Percentiles rank a stretch among this genome's conserved stretches.
Evolutionary conservation across 2,329 filamentous ascomycete species (phyloP).

Genomic region (Sclerotinia borealis): DNA sequence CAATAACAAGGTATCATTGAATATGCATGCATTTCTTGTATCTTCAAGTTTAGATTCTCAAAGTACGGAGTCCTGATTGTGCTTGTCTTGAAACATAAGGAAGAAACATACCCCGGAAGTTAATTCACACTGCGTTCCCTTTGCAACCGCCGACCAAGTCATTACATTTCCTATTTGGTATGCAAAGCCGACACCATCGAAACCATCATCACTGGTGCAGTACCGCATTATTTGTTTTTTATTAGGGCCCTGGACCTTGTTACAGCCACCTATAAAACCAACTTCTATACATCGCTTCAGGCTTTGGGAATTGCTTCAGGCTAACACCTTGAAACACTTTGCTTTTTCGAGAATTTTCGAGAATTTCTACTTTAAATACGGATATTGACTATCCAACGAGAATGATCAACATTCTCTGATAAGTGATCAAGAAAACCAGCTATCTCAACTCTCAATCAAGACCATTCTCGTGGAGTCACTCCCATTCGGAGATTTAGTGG

Average conservation of each 20-base stretch:
- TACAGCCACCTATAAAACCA: slow-evolving; percentile 22
- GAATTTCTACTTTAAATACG: not conserved
- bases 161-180: slow-evolving; percentile 8
- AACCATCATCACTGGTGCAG: slow-evolving; percentile 13
- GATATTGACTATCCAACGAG: slow-evolving; percentile 12
- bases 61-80: not conserved
- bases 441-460: not conserved
- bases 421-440: not conserved
- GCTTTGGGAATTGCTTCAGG: not conserved
- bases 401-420: not conserved
- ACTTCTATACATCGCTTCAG: slow-evolving; percentile 23
- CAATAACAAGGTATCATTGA: not conserved
- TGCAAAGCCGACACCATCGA: slow-evolving; percentile 1
- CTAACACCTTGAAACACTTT: not conserved
- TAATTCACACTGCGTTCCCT: not conserved
- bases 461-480: slow-evolving; percentile 16
- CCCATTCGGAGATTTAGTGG: slow-evolving; percentile 22
- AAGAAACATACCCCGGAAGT: not conserved
- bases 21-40: not conserved
- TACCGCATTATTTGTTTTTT: slow-evolving; percentile 5
- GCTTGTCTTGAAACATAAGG: not conserved
- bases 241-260: slow-evolving; percentile 10
- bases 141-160: slow-evolving; percentile 16
- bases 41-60: not conserved
- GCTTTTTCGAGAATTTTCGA: not conserved